Percentiles rank a stretch among this genome's conserved stretches.
phyloP scores from a whole-genome alignment of 2,329 filamentous ascomycete species.

The Fragosphaeria purpurea region DNA sequence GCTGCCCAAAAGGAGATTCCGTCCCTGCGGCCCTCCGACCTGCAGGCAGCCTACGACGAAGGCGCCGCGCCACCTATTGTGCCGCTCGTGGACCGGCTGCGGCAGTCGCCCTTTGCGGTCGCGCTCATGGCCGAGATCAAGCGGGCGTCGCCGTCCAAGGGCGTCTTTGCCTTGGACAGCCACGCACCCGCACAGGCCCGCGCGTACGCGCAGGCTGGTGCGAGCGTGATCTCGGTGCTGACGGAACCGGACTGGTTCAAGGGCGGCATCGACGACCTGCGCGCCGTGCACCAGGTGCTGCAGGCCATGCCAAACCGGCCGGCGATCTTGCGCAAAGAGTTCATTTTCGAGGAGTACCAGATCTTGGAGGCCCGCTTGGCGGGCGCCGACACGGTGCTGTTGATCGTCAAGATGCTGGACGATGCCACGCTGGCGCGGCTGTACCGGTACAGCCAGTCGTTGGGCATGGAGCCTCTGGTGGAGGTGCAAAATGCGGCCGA shows the following conservation, averaged over 20 bases:
- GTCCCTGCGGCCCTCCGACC: slow-evolving; percentile 70
- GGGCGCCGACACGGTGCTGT: slow-evolving; percentile 71
- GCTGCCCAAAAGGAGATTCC: slow-evolving; percentile 74
- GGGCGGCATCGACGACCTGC: slow-evolving; percentile 87
- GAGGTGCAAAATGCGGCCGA: slow-evolving; percentile 93
- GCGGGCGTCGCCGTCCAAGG: slow-evolving; percentile 90
- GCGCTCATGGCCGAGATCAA: slow-evolving; percentile 97
- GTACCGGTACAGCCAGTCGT: slow-evolving; percentile 77
- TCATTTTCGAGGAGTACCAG: slow-evolving; percentile 96
- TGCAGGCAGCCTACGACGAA: slow-evolving; percentile 79
- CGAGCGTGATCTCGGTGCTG: slow-evolving; percentile 95
- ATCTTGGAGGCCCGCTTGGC: slow-evolving; percentile 89
- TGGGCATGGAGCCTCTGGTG: slow-evolving; percentile 96
- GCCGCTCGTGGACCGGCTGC: slow-evolving; percentile 67
- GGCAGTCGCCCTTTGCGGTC: slow-evolving; percentile 76
- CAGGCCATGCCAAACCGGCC: slow-evolving; percentile 86
- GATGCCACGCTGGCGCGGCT: slow-evolving; percentile 60
- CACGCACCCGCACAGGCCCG: slow-evolving; percentile 84
- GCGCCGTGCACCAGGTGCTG: slow-evolving; percentile 78
- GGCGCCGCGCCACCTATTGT: slow-evolving; percentile 77
- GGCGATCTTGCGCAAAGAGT: slow-evolving; percentile 88
- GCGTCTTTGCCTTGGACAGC: slow-evolving; percentile 77
- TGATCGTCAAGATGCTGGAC: slow-evolving; percentile 98
- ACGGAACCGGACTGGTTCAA: slow-evolving; percentile 99
- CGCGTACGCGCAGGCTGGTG: slow-evolving; percentile 85